Base-by-base conservation (phyloP, 176 grass and related monocot genomes). In the Secale cereale region DNA sequence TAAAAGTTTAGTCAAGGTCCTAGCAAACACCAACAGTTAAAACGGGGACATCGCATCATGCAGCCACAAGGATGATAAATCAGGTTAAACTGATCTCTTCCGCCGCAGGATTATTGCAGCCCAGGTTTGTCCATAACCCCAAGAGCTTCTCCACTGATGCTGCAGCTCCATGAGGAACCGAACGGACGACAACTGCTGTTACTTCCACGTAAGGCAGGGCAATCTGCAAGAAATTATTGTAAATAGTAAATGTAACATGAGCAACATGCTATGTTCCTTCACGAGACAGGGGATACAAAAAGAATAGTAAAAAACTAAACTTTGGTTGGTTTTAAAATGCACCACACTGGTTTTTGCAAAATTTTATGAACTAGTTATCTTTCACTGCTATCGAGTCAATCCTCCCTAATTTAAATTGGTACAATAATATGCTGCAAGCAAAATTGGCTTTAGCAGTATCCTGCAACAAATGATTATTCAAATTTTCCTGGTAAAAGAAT, bases 21-120 rank as follows among this genome's bases (percentile, higher is more conserved):
- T 85, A 81, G 69, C 22, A 83, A 57, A 57, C 20, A 20, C 52
- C 52, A 57, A 84, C 50, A 46, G 77, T 87, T 77, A 72, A 91
- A 81, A 82, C 85, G 77, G 81, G 77, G 70, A 77, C 89, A 91
- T 91, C 89, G 41, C 81, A 84, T 84, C 77, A 87, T 85, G 85
- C 82, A 77, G 63, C 85, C 89, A 91, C 16, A 87, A 63, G 89
- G 77, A 85, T 85, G 81, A 84, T 16, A 87, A 81, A 91, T 77
- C 85, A 81, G 89, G 50, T 85, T 81, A 77, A 77, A 87, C 81
- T 84, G 89, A 91, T 91, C 85, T 87, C 85, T 87, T 91, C 85
- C 39, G 76, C 80, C 45, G 63, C 81, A 81, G 69, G 62, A 77
- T 91, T 87, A 87, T 85, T 87, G 77, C 77, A 87, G 85, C 70